phyloP scores from a whole-genome alignment of 2,329 filamentous ascomycete species.

The Diaporthe sp. region DNA sequence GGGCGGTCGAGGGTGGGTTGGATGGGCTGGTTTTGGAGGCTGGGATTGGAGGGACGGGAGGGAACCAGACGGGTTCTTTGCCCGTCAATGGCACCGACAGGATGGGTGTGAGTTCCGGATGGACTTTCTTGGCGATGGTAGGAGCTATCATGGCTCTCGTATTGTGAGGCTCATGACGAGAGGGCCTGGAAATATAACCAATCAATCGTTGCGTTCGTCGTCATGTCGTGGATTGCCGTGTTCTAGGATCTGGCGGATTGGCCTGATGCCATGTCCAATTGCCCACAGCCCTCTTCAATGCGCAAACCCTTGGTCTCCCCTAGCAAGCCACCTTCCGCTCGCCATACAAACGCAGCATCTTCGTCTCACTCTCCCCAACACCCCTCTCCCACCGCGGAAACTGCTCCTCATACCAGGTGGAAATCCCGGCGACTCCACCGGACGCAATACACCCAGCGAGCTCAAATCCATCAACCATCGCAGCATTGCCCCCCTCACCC shows the following conservation, averaged over 20 bases:
- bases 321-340: background rate
- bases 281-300: background rate
- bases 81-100: background rate
- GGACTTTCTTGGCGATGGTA: background rate
- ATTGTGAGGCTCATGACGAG: background rate
- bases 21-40: background rate
- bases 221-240: background rate
- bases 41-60: background rate
- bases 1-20: background rate
- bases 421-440: background rate
- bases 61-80: background rate
- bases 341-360: background rate
- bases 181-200: background rate
- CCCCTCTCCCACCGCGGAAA: background rate
- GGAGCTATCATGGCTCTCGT: background rate
- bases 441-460: background rate
- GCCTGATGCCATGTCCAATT: background rate
- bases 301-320: background rate
- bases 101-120: background rate
- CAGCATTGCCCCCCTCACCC: background rate
- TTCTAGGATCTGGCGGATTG: background rate
- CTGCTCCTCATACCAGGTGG: background rate
- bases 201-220: background rate
- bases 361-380: background rate
- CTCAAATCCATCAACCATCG: background rate